Evolutionary conservation across 306 rosid species (phyloP).

Genomic region (Crataegus laevigata): DNA sequence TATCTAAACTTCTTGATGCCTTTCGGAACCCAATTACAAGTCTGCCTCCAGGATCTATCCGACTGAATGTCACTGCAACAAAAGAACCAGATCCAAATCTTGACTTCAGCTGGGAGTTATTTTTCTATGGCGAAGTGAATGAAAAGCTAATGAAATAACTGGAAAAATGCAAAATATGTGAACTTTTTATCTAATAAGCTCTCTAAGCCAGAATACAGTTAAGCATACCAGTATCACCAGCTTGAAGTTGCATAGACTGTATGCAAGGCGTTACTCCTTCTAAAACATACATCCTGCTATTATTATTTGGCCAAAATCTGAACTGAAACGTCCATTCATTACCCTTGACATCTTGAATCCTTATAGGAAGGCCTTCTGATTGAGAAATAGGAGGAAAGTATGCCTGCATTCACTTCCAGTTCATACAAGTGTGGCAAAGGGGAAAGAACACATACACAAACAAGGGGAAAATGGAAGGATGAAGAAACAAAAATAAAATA

Average conservation of each 20-base stretch:
- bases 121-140: neutral
- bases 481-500: neutral
- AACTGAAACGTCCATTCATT: conserved; percentile 98
- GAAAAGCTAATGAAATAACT: neutral
- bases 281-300: conserved; percentile 97
- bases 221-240: conserved; percentile 93
- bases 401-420: conserved; percentile 52
- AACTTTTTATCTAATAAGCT: neutral
- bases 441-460: neutral
- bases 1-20: conserved; percentile 53
- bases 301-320: conserved; percentile 99
- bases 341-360: conserved; percentile 84
- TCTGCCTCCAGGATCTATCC: conserved; percentile 88
- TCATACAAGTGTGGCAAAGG: conserved; percentile 18
- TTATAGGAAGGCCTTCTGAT: conserved; percentile 93
- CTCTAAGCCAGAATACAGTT: conserved; percentile 8
- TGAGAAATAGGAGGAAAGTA: conserved; percentile 86
- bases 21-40: conserved; percentile 90
- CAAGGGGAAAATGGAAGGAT: neutral
- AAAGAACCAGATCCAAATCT: conserved; percentile 13
- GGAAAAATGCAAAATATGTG: neutral
- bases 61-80: conserved; percentile 84
- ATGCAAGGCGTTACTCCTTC: conserved; percentile 99
- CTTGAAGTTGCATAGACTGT: conserved; percentile 79
- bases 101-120: neutral